Conservation (phyloP, 179 eudicot genomes). For the Corrigiola litoralis region DNA sequence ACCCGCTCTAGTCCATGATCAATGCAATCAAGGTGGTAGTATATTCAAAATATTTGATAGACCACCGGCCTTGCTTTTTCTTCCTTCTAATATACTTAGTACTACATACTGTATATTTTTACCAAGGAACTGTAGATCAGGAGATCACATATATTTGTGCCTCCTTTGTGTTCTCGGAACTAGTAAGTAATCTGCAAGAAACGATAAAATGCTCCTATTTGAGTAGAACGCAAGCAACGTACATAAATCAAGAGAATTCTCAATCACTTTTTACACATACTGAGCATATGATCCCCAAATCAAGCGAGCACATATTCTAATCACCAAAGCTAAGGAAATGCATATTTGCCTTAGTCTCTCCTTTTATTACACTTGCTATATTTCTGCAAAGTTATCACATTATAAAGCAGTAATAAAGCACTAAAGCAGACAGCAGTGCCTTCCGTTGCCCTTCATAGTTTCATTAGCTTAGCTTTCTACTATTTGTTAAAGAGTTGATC, state of each 20-base stretch:
- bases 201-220: background rate
- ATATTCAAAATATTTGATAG: no score
- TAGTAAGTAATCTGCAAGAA: no score
- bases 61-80: no score
- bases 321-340: slow-evolving; percentile 15
- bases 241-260: background rate
- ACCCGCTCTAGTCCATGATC: no score
- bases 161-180: no score
- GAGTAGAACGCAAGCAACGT: slow-evolving; percentile 14
- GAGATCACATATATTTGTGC: no score
- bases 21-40: no score
- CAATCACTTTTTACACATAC: background rate
- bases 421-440: no score
- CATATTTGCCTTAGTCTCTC: background rate
- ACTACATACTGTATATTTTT: no score
- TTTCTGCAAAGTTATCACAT: background rate
- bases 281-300: background rate
- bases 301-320: slow-evolving; percentile 37
- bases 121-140: no score
- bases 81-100: no score
- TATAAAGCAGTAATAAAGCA: background rate
- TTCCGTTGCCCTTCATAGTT: background rate
- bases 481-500: no score
- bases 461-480: background rate
- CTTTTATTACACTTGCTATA: background rate